Evolutionary conservation across 441 rosid genomes (phyloP), one percentile per base, ranked within the genome.

Genomic region (Theobroma grandiflorum): DNA sequence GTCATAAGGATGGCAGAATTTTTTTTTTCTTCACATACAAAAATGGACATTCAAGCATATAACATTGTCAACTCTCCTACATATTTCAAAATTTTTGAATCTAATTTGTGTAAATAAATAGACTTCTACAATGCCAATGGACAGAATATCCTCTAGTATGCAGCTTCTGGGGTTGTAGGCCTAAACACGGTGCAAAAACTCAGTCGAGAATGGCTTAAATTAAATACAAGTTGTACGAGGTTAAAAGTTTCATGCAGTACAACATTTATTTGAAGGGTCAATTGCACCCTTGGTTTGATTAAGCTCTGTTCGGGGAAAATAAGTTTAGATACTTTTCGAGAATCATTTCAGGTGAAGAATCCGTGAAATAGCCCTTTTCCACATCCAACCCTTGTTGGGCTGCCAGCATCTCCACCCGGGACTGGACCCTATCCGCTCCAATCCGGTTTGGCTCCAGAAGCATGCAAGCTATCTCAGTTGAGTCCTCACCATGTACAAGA

Each of bases 351-450:
- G 86, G 89, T 47, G 92, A 85, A 53, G 71, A 79, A 81, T 90
- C 93, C 53, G 95, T 92, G 72, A 87, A 92, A 67, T 92, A 90
- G 42, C 95, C 95, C 81, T 87, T 85, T 76, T 88, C 90, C 26
- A 85, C 90, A 35, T 86, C 89, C 75, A 92, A 67, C 14, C 95
- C 91, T 72, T 87, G 91, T 55, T 84, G 59, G 26, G 86, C 87
- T 26, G 90, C 95, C 14, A 92, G 81, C 87, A 82, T 82, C 79
- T 90, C 92, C 20, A 92, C 89, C 75, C 75, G 75, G 59, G 72
- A 79, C 81, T 90, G 91, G 16, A 92, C 94, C 79, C 86, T 80
- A 74, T 92, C 91, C 4, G 88, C 86, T 57, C 94, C 95, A 49
- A 92, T 79, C 78, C 45, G 85, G 53, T 87, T 92, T n/a, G 91